Percentiles rank a stretch among this genome's conserved stretches.
Conservation (phyloP, 352 stramenopile genomes). For the Globisporangium viniferum region DNA sequence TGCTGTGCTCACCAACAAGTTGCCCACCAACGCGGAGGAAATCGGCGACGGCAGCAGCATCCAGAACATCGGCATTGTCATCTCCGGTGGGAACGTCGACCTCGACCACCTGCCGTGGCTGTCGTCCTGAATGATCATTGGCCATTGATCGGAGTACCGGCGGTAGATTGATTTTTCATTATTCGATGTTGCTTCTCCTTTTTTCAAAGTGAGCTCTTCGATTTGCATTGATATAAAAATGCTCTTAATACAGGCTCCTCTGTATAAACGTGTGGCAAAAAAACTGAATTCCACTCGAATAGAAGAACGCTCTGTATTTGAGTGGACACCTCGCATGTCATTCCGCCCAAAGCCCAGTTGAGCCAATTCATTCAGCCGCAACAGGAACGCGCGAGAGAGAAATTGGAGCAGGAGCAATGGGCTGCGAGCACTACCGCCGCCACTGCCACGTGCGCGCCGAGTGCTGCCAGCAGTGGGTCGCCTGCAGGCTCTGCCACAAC, state of each 20-base stretch:
- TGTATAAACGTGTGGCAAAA: background rate
- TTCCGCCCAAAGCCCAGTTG: background rate
- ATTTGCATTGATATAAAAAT: background rate
- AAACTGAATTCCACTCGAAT: background rate
- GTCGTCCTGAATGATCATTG: background rate
- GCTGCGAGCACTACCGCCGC: conserved; percentile 60
- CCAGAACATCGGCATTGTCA: conserved; percentile 54
- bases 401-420: background rate
- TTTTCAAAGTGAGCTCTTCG: background rate
- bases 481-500: conserved; percentile 73
- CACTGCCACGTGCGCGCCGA: conserved; percentile 66
- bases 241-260: background rate
- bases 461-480: conserved; percentile 74
- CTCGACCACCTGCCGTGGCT: conserved; percentile 58
- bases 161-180: no score
- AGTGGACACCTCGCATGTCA: background rate
- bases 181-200: no score
- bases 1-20: conserved; percentile 42
- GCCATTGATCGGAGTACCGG: no score
- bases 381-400: background rate
- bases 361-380: no score
- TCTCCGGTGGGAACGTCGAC: conserved; percentile 69
- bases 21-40: conserved; percentile 20
- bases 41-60: background rate
- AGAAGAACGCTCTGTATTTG: background rate